Evolutionary conservation across 2,329 filamentous ascomycete genomes (phyloP), one percentile per base, ranked within the genome.

Genomic region (Sporothrix mexicana): DNA sequence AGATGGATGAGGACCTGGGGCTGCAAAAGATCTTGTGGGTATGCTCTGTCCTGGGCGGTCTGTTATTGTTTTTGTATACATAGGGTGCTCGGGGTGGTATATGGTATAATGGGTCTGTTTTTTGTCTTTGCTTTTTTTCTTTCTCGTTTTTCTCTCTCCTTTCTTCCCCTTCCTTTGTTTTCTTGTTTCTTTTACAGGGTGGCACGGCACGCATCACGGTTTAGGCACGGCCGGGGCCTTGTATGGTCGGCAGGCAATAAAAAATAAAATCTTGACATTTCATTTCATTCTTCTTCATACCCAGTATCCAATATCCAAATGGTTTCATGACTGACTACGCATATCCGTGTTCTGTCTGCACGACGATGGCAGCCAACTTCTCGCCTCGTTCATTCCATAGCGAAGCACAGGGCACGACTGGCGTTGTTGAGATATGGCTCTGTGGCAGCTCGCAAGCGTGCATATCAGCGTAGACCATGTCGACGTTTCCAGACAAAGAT

Each of bases 401-500:
- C 41, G 82, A 83, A 59, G 73, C 76, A 61, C 84, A 86, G 4
- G 83, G 83, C 36, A 86, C 79, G 6, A 82, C 73, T 0, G 81
- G 78, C 30, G 71, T n/a, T 3, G n/a, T 10, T 2, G 3, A 23
- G 0, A 20, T 7, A 25, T 3, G n/a, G 9, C 15, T 53, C 12
- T 61, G 25, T n/a, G 64, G 4, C 6, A 69, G n/a, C 13, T 15
- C 36, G 66, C 71, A 45, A 41, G 10, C 30, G 45, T 30, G 20
- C 12, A 36, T 17, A 71, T 77, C 74, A 7, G 47, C 72, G n/a
- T 75, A 75, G n/a, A 75, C 73, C 6, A 73, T 57, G 23, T 75
- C 75, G 5, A 53, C 66, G 7, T 53, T 53, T 2, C 15, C 41
- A 4, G 23, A 1, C 15, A 43, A 25, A 20, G 5, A 8, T 9